Evolutionary conservation across 108 stramenopile genomes (phyloP).

Genomic region (Nannochloropsis salina): DNA sequence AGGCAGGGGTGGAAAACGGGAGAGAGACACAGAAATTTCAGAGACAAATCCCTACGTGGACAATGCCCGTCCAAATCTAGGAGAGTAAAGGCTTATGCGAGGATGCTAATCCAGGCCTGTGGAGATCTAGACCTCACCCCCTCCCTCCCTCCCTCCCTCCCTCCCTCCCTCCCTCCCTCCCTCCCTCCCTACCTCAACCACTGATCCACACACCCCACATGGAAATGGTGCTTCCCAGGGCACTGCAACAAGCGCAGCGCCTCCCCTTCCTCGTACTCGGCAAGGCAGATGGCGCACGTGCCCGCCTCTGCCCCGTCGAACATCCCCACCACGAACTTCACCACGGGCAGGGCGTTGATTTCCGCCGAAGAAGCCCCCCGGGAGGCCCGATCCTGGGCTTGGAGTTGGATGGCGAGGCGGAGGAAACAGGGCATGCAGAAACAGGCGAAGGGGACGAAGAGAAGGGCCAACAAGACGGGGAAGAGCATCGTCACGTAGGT

Average conservation of each 20-base stretch:
- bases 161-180: no score
- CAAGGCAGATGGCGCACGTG: background rate
- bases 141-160: no score
- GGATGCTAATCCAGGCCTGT: no score
- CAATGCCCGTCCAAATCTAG: no score
- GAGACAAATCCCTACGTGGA: no score
- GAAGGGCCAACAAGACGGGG: background rate
- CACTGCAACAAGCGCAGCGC: background rate
- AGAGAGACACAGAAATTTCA: background rate
- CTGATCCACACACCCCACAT: background rate
- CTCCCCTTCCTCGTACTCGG: slow-evolving; percentile 1
- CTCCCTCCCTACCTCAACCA: background rate
- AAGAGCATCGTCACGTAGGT: slow-evolving; percentile 1
- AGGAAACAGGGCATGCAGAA: background rate
- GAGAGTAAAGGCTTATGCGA: no score
- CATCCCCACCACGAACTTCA: background rate
- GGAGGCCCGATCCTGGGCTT: background rate
- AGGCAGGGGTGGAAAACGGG: background rate
- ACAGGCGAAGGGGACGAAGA: background rate
- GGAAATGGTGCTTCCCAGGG: slow-evolving; percentile 11
- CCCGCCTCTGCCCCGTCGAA: background rate
- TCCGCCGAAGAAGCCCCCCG: slow-evolving; percentile 4
- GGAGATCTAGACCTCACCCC: no score
- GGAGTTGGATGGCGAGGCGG: background rate
- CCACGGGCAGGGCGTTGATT: background rate